phyloP scores from a whole-genome alignment of 1,284 basidiomycete genomes.

The Coniophora puteana region DNA sequence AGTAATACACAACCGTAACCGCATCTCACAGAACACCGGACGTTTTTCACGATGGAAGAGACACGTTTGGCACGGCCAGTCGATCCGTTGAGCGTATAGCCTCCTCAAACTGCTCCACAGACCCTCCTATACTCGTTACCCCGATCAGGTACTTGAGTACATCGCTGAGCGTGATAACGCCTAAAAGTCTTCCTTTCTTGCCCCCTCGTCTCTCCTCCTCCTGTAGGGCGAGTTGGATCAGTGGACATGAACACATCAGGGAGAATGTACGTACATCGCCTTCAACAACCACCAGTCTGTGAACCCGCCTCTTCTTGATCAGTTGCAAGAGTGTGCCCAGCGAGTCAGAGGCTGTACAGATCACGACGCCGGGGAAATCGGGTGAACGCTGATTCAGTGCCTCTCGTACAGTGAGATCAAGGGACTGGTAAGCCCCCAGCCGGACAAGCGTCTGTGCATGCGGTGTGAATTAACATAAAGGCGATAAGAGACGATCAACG shows the following conservation, averaged over 20 bases:
- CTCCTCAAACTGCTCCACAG: conserved; percentile 27
- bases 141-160: conserved; percentile 87
- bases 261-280: conserved; percentile 54
- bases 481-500: conserved; percentile 30
- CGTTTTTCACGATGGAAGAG: conserved; percentile 11
- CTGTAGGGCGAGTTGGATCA: conserved; percentile 31
- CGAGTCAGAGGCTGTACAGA: conserved; percentile 92
- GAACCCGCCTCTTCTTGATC: conserved; percentile 90
- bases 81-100: conserved; percentile 15
- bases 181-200: conserved; percentile 81
- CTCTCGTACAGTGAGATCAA: conserved; percentile 94
- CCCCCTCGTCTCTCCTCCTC: conserved; percentile 74
- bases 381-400: conserved; percentile 88
- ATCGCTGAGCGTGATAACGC: conserved; percentile 90
- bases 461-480: conserved; percentile 11
- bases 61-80: conserved; percentile 12
- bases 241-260: conserved; percentile 1
- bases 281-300: conserved; percentile 91
- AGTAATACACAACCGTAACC: conserved; percentile 4
- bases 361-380: conserved; percentile 96
- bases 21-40: not conserved
- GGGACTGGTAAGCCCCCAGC: conserved; percentile 90
- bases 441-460: conserved; percentile 82
- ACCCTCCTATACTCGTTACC: conserved; percentile 46
- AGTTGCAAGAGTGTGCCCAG: conserved; percentile 91